These are phyloP conservation scores for Bocquillonia castaneifolia DNA, from an alignment of 441 rosid species.

Conservation along the genomic window DNA sequence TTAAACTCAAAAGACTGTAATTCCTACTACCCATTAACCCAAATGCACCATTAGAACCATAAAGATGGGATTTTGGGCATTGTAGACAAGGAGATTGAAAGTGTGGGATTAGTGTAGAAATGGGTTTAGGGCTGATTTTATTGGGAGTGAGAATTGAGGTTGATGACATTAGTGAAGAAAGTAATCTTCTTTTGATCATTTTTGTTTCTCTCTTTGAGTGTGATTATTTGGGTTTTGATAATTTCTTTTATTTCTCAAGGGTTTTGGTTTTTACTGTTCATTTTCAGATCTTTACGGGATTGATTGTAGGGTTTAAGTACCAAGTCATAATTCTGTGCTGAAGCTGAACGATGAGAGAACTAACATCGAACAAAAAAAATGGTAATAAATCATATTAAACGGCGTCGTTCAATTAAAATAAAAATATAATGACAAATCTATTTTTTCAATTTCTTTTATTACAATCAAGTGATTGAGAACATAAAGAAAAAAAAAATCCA, in stretches of 20 bases:
- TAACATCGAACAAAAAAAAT: no score
- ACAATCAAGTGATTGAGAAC: no score
- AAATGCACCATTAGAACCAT: slow-evolving; percentile 4
- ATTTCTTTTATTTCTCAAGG: no score
- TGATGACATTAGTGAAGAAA: slow-evolving; percentile 14
- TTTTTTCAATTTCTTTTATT: no score
- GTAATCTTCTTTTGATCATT: slow-evolving; percentile 17
- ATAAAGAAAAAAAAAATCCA: no score
- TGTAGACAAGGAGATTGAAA: slow-evolving; percentile 24
- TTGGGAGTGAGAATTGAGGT: slow-evolving; percentile 8
- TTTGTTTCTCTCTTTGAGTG: neutral
- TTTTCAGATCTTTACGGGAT: neutral
- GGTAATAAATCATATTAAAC: no score
- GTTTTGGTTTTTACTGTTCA: neutral
- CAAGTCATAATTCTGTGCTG: no score
- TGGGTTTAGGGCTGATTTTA: slow-evolving; percentile 10
- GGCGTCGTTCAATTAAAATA: no score
- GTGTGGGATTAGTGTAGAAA: slow-evolving; percentile 20
- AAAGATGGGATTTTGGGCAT: slow-evolving; percentile 11
- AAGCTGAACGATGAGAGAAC: no score
- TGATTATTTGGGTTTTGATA: neutral
- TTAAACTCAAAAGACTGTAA: slow-evolving; percentile 67
- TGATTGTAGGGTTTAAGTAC: no score
- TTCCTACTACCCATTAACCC: slow-evolving; percentile 38
- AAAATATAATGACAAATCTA: no score